These are phyloP conservation scores for Wickerhamomyces ciferrii DNA, from an alignment of 805 yeast genomes.

Conservation along the genomic window DNA sequence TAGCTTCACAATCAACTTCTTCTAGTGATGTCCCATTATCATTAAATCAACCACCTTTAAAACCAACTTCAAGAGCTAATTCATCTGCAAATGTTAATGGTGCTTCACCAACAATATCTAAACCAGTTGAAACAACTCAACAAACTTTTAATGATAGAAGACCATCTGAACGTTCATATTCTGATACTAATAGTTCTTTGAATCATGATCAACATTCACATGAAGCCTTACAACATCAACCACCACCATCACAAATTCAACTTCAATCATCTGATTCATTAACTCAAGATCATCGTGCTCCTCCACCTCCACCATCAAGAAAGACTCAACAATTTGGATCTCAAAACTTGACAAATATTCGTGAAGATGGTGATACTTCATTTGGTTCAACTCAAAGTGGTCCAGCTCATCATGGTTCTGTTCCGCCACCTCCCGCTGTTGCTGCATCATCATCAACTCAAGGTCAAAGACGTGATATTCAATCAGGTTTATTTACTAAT, in stretches of 20 bases:
- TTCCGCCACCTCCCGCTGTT: constrained; percentile 10
- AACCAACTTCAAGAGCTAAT: constrained; percentile 25
- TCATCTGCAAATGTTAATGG: constrained; percentile 9
- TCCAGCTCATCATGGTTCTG: constrained; percentile 2
- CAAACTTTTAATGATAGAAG: constrained; percentile 10
- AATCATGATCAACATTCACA: constrained; percentile 2
- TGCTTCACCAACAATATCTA: constrained; percentile 12
- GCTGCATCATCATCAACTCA: neutral
- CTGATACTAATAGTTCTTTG: neutral
- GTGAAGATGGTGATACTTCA: constrained; percentile 22
- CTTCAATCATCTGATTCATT: constrained; percentile 15
- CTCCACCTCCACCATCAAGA: constrained; percentile 56
- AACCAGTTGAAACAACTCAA: constrained; percentile 5
- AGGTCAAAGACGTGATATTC: constrained; percentile 30
- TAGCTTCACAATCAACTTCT: neutral
- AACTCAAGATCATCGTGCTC: constrained; percentile 34
- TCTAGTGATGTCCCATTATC: constrained; percentile 16
- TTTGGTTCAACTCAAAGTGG: constrained; percentile 7
- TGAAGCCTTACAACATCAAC: neutral
- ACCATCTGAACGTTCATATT: neutral
- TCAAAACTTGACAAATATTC: constrained; percentile 22
- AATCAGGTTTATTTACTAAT: constrained; percentile 42
- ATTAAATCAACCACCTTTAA: constrained; percentile 28
- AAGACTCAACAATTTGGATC: constrained; percentile 29
- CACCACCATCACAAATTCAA: constrained; percentile 9